phyloP scores from a whole-genome alignment of 306 rosid species.

The Vigna nakashimae region DNA sequence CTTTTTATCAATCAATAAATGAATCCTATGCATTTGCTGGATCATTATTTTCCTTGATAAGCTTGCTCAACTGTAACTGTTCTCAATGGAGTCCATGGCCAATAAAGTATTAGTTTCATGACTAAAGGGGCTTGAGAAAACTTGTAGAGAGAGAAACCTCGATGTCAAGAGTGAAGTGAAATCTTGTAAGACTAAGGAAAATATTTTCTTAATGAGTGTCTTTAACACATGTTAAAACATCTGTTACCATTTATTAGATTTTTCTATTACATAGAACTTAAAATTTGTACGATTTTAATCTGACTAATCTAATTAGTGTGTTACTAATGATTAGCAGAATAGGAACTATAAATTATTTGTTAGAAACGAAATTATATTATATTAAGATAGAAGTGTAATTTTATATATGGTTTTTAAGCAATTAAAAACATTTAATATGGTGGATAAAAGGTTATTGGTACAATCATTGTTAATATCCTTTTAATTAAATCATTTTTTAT shows the following conservation, averaged over 20 bases:
- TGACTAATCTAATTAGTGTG: not conserved
- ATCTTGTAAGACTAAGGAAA: not conserved
- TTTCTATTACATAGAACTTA: not conserved
- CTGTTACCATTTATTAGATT: not conserved
- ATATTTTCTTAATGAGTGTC: not conserved
- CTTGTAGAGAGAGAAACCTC: not conserved
- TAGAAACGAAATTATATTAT: no score
- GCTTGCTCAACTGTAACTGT: not conserved
- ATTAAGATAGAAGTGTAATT: no score
- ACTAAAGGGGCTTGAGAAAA: not conserved
- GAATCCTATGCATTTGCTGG: not conserved
- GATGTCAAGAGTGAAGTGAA: not conserved
- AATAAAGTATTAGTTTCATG: not conserved
- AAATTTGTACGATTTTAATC: not conserved
- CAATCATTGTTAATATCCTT: no score
- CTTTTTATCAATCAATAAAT: constrained; percentile 3
- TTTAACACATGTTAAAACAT: not conserved
- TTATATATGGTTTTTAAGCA: no score
- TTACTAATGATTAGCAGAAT: no score
- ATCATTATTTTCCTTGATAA: not conserved
- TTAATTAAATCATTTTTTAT: no score
- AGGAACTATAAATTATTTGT: no score
- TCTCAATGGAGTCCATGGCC: not conserved
- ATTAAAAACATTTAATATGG: no score
- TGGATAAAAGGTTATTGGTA: no score